Evolutionary conservation across 2,329 filamentous ascomycete genomes (phyloP).

Genomic region (Venturia aucupariae): DNA sequence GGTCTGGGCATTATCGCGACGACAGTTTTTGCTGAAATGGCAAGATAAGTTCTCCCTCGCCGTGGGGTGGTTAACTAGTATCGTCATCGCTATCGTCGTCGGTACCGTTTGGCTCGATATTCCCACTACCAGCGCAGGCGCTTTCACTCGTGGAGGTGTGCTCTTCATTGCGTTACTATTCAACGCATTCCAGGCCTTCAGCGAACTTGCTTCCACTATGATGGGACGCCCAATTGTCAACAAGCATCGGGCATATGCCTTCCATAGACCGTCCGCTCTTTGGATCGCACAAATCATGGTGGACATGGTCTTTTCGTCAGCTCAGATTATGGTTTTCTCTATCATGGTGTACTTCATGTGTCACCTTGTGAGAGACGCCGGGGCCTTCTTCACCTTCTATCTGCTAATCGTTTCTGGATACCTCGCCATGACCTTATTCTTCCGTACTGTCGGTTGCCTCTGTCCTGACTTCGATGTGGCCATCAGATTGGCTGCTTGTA

Average conservation of each 20-base stretch:
- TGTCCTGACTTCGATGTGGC: constrained; percentile 79
- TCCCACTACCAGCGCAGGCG: constrained; percentile 53
- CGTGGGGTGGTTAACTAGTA: constrained; percentile 61
- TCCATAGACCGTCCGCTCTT: constrained; percentile 70
- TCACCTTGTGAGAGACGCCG: constrained; percentile 57
- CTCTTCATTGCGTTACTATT: constrained; percentile 73
- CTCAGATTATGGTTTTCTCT: constrained; percentile 62
- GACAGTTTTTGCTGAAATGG: constrained; percentile 77
- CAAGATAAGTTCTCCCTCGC: constrained; percentile 72
- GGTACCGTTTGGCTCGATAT: constrained; percentile 72
- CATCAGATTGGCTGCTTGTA: constrained; percentile 66
- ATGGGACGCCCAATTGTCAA: constrained; percentile 67
- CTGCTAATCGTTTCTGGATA: constrained; percentile 35
- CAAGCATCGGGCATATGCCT: constrained; percentile 70
- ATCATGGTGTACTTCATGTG: constrained; percentile 76
- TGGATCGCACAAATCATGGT: constrained; percentile 79
- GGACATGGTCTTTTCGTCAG: constrained; percentile 62
- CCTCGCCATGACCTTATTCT: constrained; percentile 63
- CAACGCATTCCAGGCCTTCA: constrained; percentile 81
- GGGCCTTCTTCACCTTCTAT: constrained; percentile 70
- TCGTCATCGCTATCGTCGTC: constrained; percentile 67
- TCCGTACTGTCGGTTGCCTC: constrained; percentile 63
- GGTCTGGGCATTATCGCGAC: constrained; percentile 72
- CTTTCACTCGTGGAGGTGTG: constrained; percentile 73
- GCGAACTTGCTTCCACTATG: constrained; percentile 68